Conservation (phyloP, 2,329 filamentous ascomycete genomes). For the Basipetospora chlamydospora region DNA sequence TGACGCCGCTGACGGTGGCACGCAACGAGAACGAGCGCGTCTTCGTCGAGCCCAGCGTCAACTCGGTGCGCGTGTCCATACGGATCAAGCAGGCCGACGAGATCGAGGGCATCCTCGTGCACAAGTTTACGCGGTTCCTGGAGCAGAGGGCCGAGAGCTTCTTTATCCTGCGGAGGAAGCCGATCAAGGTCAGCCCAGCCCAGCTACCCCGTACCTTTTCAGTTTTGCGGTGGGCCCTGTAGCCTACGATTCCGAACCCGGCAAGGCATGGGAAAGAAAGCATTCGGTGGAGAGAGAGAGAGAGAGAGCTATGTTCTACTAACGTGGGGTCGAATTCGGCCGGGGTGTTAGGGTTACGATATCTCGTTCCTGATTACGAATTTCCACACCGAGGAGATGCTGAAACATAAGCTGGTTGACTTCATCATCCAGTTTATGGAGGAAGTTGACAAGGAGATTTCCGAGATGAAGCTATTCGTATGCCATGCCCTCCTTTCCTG, state of each 20-base stretch:
- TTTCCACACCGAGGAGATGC: slow-evolving; percentile 95
- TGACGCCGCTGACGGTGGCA: slow-evolving; percentile 80
- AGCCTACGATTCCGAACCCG: background rate
- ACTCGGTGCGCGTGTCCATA: slow-evolving; percentile 93
- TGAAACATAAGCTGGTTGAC: slow-evolving; percentile 97
- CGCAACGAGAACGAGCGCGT: slow-evolving; percentile 97
- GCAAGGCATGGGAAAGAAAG: background rate
- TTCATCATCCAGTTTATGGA: slow-evolving; percentile 99
- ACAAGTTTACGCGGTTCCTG: slow-evolving; percentile 96
- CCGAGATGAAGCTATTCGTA: slow-evolving; percentile 99
- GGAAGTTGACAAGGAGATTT: slow-evolving; percentile 99
- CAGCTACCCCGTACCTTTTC: slow-evolving; percentile 1
- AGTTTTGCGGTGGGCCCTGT: background rate
- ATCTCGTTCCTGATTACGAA: slow-evolving; percentile 98
- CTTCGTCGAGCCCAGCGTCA: slow-evolving; percentile 89
- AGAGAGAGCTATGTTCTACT: too few species aligned
- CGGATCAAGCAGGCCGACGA: slow-evolving; percentile 99
- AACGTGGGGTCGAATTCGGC: background rate
- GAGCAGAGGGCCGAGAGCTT: slow-evolving; percentile 94
- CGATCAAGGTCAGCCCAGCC: slow-evolving; percentile 67
- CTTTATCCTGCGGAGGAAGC: slow-evolving; percentile 89
- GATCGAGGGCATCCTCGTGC: slow-evolving; percentile 93
- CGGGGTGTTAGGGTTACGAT: slow-evolving; percentile 62
- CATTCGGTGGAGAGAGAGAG: too few species aligned
- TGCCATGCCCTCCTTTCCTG: slow-evolving; percentile 19